Percentiles rank a stretch among this genome's conserved stretches.
These are phyloP conservation scores for Phaeosphaeria sp. DNA, from an alignment of 2,329 filamentous ascomycete genomes.

Conservation along the genomic window DNA sequence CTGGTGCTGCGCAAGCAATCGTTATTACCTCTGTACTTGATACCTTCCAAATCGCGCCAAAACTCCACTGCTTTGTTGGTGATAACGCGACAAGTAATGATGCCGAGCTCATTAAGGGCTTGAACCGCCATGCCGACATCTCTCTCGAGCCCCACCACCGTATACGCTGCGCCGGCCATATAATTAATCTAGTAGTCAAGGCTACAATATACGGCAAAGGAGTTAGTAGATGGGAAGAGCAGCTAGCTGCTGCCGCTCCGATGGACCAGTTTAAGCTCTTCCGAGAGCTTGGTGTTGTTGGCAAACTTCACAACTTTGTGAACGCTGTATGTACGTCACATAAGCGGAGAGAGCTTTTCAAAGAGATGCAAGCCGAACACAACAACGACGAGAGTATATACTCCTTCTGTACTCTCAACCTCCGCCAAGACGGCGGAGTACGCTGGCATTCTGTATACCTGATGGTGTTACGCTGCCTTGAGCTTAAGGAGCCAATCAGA, in stretches of 20 bases:
- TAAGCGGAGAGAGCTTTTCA: constrained; percentile 7
- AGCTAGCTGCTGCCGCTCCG: constrained; percentile 2
- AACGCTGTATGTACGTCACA: constrained; percentile 5
- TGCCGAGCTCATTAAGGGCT: neutral
- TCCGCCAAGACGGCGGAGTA: constrained; percentile 10
- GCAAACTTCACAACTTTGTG: constrained; percentile 11
- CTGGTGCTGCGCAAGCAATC: too few relatives aligned
- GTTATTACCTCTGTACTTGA: too few relatives aligned
- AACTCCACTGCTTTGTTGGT: constrained; percentile 6
- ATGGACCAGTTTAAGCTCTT: constrained; percentile 1
- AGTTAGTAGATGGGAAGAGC: neutral
- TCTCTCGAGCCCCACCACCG: neutral
- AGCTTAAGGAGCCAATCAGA: constrained; percentile 9
- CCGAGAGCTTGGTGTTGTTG: neutral
- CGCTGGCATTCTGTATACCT: constrained; percentile 11
- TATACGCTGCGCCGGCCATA: constrained; percentile 3
- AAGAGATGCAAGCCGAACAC: neutral
- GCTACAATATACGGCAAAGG: constrained; percentile 7
- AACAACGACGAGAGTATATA: neutral
- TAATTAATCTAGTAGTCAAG: constrained; percentile 7
- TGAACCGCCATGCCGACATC: constrained; percentile 2
- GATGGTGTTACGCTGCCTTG: constrained; percentile 12
- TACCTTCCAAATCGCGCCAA: too few relatives aligned
- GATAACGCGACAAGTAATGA: constrained; percentile 12
- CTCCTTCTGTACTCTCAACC: constrained; percentile 3